Percentiles rank a stretch among this genome's conserved stretches.
These are phyloP conservation scores for Termitomyces sp. DNA, from an alignment of 768 basidiomycete species.

Conservation along the genomic window DNA sequence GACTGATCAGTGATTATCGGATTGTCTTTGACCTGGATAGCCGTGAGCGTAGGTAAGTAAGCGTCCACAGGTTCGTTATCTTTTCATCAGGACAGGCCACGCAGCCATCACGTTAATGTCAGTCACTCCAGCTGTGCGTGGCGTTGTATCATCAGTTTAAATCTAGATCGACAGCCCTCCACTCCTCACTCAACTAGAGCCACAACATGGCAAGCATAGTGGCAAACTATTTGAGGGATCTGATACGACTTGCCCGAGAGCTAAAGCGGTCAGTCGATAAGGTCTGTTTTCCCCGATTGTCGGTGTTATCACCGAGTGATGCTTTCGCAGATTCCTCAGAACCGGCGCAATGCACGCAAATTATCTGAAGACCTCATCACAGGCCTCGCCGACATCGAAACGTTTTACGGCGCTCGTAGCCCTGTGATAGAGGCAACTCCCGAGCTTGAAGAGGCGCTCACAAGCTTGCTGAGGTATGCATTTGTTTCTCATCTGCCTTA, in stretches of 20 bases:
- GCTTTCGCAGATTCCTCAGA: constrained; percentile 6
- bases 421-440: constrained; percentile 1
- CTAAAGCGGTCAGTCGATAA: constrained; percentile 8
- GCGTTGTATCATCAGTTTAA: neutral
- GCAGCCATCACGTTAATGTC: neutral
- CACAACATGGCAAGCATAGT: constrained; percentile 2
- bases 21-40: neutral
- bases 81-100: too few species aligned
- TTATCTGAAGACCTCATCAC: constrained; percentile 6
- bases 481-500: neutral
- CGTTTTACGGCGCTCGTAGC: constrained; percentile 7
- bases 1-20: neutral
- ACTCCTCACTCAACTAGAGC: neutral
- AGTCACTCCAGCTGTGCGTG: neutral
- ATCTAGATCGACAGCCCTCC: neutral
- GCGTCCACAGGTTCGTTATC: neutral
- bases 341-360: constrained; percentile 5
- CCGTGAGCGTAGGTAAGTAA: too few species aligned
- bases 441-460: constrained; percentile 5
- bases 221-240: neutral
- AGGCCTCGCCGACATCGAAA: constrained; percentile 7
- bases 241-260: constrained; percentile 5
- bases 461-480: neutral
- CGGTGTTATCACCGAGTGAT: neutral
- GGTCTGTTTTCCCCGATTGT: neutral